Conservation (phyloP, 2,329 filamentous ascomycete genomes). For the Trichophyton mentagrophytes region DNA sequence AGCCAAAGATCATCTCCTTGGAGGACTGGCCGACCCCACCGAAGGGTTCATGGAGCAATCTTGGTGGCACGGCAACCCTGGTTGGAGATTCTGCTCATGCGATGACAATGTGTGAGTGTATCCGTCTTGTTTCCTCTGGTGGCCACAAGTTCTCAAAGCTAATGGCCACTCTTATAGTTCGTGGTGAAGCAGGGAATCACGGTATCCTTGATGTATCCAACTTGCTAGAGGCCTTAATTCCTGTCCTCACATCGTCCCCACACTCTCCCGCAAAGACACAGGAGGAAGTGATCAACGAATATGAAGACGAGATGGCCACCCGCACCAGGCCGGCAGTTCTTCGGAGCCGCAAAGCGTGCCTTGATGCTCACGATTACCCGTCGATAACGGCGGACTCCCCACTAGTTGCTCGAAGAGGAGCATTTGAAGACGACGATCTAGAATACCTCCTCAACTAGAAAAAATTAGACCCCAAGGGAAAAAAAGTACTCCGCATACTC, state of each 20-base stretch:
- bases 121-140: neutral
- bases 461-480: constrained; percentile 8
- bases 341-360: constrained; percentile 40
- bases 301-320: constrained; percentile 35
- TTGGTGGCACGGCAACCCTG: constrained; percentile 33
- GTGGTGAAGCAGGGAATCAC: constrained; percentile 47
- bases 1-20: constrained; percentile 36
- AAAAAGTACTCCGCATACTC: neutral
- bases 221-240: constrained; percentile 26
- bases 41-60: constrained; percentile 23
- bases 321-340: constrained; percentile 38
- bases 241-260: constrained; percentile 14
- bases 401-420: constrained; percentile 26
- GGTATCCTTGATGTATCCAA: constrained; percentile 41
- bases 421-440: constrained; percentile 4
- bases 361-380: constrained; percentile 43
- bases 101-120: constrained; percentile 47
- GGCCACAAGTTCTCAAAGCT: neutral
- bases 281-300: constrained; percentile 21
- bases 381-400: constrained; percentile 30
- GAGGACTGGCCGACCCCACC: constrained; percentile 39
- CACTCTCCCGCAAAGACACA: constrained; percentile 15
- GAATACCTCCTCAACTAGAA: neutral
- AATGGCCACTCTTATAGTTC: constrained; percentile 28
- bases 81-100: constrained; percentile 46